Evolutionary conservation across 176 grass and related monocot genomes (phyloP).

Genomic region (Microstegium vimineum): DNA sequence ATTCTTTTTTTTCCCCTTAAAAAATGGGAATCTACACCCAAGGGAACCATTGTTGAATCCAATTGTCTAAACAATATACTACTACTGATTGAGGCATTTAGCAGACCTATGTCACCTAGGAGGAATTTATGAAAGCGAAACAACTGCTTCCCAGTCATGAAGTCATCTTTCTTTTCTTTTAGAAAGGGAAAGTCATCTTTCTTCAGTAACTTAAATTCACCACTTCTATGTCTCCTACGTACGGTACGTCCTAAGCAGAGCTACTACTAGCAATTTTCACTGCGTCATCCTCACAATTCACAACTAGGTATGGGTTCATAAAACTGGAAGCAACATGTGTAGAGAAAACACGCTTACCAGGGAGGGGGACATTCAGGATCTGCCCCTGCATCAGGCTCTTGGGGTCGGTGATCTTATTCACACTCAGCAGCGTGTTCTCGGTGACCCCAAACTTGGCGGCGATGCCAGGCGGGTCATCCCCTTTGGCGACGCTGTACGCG

Average conservation of each 20-base stretch:
- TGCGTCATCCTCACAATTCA: background rate
- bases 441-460: slow-evolving; percentile 45
- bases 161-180: background rate
- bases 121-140: background rate
- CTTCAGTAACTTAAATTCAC: background rate
- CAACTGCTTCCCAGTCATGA: background rate
- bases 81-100: background rate
- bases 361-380: slow-evolving; percentile 76
- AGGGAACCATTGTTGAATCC: background rate
- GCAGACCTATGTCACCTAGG: background rate
- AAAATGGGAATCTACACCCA: background rate
- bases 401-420: slow-evolving; percentile 52
- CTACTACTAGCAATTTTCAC: background rate
- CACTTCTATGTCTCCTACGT: background rate
- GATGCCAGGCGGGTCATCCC: slow-evolving; percentile 29
- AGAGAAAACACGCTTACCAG: slow-evolving; percentile 24
- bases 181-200: background rate
- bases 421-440: slow-evolving; percentile 34
- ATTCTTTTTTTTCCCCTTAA: background rate
- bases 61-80: background rate
- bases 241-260: background rate
- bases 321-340: background rate
- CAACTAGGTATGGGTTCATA: background rate
- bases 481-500: slow-evolving; percentile 42
- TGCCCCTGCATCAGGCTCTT: background rate